Evolutionary conservation across 78 protist genomes (phyloP), one percentile per base, ranked within the genome.

Genomic region (Acrasis kona): DNA sequence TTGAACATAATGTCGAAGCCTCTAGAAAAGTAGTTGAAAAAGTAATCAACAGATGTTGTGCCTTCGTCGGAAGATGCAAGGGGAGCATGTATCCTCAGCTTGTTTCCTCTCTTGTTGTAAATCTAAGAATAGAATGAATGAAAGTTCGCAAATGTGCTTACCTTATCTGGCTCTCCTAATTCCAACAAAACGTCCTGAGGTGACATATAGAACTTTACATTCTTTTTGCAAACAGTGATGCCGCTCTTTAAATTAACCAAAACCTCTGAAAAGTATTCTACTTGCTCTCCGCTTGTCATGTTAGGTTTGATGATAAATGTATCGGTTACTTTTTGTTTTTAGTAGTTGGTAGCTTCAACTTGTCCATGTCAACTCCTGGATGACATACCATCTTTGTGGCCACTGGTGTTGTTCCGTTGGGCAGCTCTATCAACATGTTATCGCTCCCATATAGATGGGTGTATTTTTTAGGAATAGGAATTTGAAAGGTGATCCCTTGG

Each of bases 1-100:
- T 90, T 92, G 42, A 92, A 90, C 9, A 92, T 40, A 5, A 92
- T 40, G 72, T 92, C 96, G 27, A 92, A 39, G 27, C 96, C 96
- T 12, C 79, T 57, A n/a, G 68, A 80, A 35, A 87, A 92, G 57
- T 89, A 92, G 50, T 92, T 90, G 84, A 84, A 89, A 69, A 90
- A 90, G 50, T 90, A 89, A 68, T 90, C 96, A 36, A 73, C 12
- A 31, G 70, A 19, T 5, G 61, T 74, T 2, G 77, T 5, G 32
- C 12, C 75, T 65, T 58, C 61, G 68, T 50, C 61, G 19, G 61
- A 50, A 50, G 19, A 50, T n/a, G 19, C 61, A 50, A 50, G 19
- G 19, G 19, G 19, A n/a, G 61, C 19, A 50, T 50, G 61, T 50
- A 50, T 50, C 19, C 19, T 50, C 19, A 50, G 19, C 19, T 50